phyloP scores from a whole-genome alignment of 2,329 filamentous ascomycete genomes.

The Setomelanomma holmii region DNA sequence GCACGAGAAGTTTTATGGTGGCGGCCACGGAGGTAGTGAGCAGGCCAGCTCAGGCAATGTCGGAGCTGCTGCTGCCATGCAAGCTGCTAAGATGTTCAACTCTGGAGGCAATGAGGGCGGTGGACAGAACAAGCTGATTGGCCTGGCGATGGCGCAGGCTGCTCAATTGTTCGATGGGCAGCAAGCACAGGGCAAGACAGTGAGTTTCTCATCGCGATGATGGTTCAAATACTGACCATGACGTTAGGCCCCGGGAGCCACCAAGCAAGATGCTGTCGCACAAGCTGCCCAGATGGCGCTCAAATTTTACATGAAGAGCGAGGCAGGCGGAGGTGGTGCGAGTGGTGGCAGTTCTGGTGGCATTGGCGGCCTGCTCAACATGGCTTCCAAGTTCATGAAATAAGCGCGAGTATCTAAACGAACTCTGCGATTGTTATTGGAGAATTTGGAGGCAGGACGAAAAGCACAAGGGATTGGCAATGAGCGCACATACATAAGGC shows the following conservation, averaged over 20 bases:
- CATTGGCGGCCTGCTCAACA: constrained; percentile 60
- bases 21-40: constrained; percentile 47
- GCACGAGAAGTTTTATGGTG: constrained; percentile 77
- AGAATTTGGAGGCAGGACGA: too few species aligned
- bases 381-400: constrained; percentile 68
- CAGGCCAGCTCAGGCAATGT: constrained; percentile 54
- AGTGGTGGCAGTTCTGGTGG: constrained; percentile 53
- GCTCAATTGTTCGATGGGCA: constrained; percentile 76
- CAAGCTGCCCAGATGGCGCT: constrained; percentile 84
- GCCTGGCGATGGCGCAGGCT: constrained; percentile 86
- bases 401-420: constrained; percentile 26
- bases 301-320: constrained; percentile 88
- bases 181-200: constrained; percentile 61
- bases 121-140: constrained; percentile 80
- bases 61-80: constrained; percentile 74
- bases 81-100: constrained; percentile 81
- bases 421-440: too few species aligned
- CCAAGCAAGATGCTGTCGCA: constrained; percentile 81
- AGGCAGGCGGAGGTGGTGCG: constrained; percentile 56
- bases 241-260: constrained; percentile 59
- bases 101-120: constrained; percentile 55
- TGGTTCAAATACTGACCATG: too few species aligned
- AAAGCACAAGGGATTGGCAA: neutral
- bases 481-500: neutral
- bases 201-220: constrained; percentile 44